A percentile compares a stretch with the other conserved stretches of the same genome.
These are phyloP conservation scores for Colletotrichum spinosum DNA, from an alignment of 2,329 filamentous ascomycete species.

Conservation along the genomic window DNA sequence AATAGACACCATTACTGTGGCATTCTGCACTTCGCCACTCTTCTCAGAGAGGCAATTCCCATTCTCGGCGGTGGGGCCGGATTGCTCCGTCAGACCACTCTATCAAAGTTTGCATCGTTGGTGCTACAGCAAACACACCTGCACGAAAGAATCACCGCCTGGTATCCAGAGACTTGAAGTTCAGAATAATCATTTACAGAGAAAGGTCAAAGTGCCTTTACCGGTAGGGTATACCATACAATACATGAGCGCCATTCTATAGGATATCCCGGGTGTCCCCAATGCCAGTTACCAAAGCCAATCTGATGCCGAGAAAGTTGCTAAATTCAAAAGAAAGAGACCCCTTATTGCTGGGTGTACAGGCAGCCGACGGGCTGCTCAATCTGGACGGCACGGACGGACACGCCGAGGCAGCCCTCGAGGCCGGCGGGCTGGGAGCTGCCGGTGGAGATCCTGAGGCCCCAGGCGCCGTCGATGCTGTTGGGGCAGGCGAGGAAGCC, in stretches of 20 bases:
- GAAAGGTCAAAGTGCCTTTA: not conserved
- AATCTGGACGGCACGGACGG: slow-evolving; percentile 44
- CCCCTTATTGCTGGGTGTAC: slow-evolving; percentile 44
- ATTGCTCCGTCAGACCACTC: no score
- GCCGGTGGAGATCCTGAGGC: slow-evolving; percentile 50
- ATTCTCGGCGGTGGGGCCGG: no score
- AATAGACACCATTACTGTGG: no score
- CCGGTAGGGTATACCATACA: slow-evolving; percentile 4
- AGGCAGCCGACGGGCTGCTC: slow-evolving; percentile 49
- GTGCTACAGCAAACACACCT: no score
- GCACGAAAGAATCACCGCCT: no score
- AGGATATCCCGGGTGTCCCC: slow-evolving; percentile 18
- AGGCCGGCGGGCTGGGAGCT: slow-evolving; percentile 49
- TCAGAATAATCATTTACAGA: not conserved
- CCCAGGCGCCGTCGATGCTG: slow-evolving; percentile 55
- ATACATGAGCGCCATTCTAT: slow-evolving; percentile 21
- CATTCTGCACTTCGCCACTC: no score
- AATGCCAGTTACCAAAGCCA: slow-evolving; percentile 6
- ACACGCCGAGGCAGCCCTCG: slow-evolving; percentile 51
- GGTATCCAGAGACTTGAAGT: no score
- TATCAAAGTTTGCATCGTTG: no score
- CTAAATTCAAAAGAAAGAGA: not conserved
- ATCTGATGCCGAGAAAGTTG: not conserved
- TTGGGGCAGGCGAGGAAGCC: slow-evolving; percentile 66
- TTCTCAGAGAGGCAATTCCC: no score